Conservation (phyloP, 345 rosid genomes). For the Aurinia saxatilis region DNA sequence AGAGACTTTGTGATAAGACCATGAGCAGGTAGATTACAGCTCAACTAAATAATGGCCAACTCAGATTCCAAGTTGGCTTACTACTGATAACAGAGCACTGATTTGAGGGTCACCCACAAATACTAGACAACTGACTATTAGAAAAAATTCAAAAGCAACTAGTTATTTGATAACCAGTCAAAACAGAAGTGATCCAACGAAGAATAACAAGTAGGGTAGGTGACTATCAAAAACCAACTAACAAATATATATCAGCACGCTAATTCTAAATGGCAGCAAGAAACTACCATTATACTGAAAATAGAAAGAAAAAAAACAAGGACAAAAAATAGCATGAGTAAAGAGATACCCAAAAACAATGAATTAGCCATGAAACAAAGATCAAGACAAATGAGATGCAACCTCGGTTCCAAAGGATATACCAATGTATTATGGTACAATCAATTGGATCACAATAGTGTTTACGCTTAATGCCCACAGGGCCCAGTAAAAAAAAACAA, state of each 20-base stretch:
- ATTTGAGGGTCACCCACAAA: neutral
- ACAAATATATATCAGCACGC: constrained; percentile 4
- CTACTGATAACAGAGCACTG: neutral
- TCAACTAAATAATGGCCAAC: neutral
- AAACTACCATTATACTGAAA: neutral
- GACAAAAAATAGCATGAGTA: neutral
- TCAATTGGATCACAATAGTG: neutral
- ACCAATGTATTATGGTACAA: neutral
- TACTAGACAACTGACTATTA: neutral
- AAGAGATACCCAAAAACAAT: neutral
- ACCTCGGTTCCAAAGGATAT: neutral
- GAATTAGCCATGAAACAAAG: constrained; percentile 2
- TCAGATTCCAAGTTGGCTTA: constrained; percentile 9
- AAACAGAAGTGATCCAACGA: neutral
- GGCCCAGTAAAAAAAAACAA: neutral
- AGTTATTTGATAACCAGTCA: neutral
- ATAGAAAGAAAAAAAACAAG: neutral
- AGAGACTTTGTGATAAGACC: neutral
- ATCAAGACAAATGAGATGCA: neutral
- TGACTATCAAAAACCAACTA: constrained; percentile 7
- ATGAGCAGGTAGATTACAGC: neutral
- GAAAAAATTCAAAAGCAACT: neutral
- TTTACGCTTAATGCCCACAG: neutral
- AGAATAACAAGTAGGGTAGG: neutral
- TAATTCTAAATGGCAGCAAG: neutral